Percentiles rank a stretch among this genome's conserved stretches.
Evolutionary conservation across 2,329 filamentous ascomycete species (phyloP).

Genomic region (Sporothrix globosa): DNA sequence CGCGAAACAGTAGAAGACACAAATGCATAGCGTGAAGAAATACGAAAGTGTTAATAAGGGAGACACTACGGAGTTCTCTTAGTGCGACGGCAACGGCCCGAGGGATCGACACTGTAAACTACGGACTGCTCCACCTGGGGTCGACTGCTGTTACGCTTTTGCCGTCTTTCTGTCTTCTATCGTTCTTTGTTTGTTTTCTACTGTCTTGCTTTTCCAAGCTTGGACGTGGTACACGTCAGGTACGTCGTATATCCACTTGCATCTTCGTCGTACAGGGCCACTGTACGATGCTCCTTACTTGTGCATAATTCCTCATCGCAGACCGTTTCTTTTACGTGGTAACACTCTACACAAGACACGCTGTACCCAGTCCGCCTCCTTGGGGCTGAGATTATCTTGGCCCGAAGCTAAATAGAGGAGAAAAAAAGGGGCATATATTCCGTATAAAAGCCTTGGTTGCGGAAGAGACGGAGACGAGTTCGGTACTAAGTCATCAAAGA

Average conservation of each 20-base stretch:
- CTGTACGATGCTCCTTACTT: background rate
- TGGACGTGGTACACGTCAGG: too few relatives aligned
- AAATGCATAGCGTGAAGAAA: background rate
- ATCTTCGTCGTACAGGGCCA: background rate
- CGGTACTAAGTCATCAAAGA: too few relatives aligned
- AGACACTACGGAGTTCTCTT: background rate
- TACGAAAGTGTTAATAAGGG: background rate
- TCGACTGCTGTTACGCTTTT: background rate
- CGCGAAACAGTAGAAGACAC: too few relatives aligned
- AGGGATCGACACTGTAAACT: slow-evolving; percentile 16
- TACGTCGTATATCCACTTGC: slow-evolving; percentile 1
- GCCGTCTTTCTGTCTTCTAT: background rate
- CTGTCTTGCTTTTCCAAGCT: background rate
- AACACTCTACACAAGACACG: background rate
- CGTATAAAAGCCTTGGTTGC: too few relatives aligned
- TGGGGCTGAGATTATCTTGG: slow-evolving; percentile 1
- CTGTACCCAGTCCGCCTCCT: background rate
- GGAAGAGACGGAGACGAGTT: background rate
- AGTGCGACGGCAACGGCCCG: slow-evolving; percentile 20
- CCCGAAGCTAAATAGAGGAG: background rate
- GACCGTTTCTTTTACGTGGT: slow-evolving; percentile 1
- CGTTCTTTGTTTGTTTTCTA: background rate
- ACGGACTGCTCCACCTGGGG: background rate
- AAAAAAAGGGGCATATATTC: background rate
- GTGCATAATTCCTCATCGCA: background rate